Evolutionary conservation across 495 filamentous ascomycete species (phyloP).

Genomic region (Neurospora sublineolata): DNA sequence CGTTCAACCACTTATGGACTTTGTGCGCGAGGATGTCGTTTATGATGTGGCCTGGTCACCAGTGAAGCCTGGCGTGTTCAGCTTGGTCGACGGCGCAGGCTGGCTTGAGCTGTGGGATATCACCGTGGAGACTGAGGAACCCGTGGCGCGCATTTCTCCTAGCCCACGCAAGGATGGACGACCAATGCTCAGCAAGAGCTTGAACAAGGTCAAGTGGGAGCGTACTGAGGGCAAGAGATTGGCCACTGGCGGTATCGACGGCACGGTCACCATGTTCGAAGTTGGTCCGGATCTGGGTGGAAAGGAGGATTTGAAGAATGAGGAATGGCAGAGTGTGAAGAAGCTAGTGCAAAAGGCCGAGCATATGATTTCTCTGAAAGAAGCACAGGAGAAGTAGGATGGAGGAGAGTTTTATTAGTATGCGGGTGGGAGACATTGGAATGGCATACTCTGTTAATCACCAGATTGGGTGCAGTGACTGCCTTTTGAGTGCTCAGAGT

Average conservation of each 20-base stretch:
- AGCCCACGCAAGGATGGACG: conserved; percentile 46
- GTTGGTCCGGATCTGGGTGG: conserved; percentile 77
- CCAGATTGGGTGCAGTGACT: not conserved
- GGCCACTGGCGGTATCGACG: conserved; percentile 83
- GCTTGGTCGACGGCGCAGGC: conserved; percentile 85
- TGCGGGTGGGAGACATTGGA: not conserved
- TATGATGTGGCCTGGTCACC: conserved; percentile 95
- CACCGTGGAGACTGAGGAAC: conserved; percentile 82
- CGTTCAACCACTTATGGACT: conserved; percentile 69
- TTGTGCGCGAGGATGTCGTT: conserved; percentile 86
- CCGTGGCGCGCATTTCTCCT: conserved; percentile 63
- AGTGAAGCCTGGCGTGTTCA: conserved; percentile 83
- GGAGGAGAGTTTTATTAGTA: not conserved
- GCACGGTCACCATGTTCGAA: conserved; percentile 84
- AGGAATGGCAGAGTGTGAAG: conserved; percentile 89
- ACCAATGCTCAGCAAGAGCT: conserved; percentile 57
- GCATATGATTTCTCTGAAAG: conserved; percentile 1
- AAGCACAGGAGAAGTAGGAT: not conserved
- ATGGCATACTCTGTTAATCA: not conserved
- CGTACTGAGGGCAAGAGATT: conserved; percentile 71
- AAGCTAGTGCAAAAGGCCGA: conserved; percentile 65
- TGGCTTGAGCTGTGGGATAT: conserved; percentile 93
- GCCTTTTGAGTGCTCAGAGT: not conserved
- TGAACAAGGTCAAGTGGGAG: conserved; percentile 95
- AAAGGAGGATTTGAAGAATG: conserved; percentile 61